These are phyloP conservation scores for Suhomyces canberraensis DNA, from an alignment of 805 yeast genomes.

Conservation along the genomic window DNA sequence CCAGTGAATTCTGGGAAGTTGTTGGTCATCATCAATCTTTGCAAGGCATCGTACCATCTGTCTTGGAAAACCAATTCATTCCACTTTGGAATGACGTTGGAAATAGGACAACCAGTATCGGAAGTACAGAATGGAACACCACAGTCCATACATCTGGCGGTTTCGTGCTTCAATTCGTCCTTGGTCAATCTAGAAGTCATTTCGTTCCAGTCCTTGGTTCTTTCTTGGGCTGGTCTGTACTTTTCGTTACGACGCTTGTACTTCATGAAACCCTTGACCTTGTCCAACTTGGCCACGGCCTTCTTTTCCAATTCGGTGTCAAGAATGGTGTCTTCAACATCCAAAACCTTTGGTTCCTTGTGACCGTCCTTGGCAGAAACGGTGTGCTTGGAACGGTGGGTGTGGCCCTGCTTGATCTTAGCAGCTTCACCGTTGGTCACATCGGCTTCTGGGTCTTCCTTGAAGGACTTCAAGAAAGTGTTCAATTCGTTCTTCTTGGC, in stretches of 20 bases:
- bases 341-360: slow-evolving; percentile 80
- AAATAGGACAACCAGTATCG: slow-evolving; percentile 97
- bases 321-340: slow-evolving; percentile 82
- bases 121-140: slow-evolving; percentile 99
- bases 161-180: slow-evolving; percentile 84
- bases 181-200: slow-evolving; percentile 75
- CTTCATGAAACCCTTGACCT: slow-evolving; percentile 87
- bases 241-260: slow-evolving; percentile 85
- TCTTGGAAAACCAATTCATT: slow-evolving; percentile 93
- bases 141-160: slow-evolving; percentile 99
- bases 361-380: slow-evolving; percentile 22
- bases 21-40: slow-evolving; percentile 89
- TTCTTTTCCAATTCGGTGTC: slow-evolving; percentile 65
- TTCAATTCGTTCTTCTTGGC: slow-evolving; percentile 65
- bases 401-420: slow-evolving; percentile 51
- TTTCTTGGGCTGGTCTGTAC: slow-evolving; percentile 71
- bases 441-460: slow-evolving; percentile 81
- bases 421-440: slow-evolving; percentile 85
- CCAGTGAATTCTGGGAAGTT: slow-evolving; percentile 99
- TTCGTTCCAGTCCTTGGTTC: slow-evolving; percentile 92
- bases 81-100: slow-evolving; percentile 97
- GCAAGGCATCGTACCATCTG: slow-evolving; percentile 91
- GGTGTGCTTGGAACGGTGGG: slow-evolving; percentile 27
- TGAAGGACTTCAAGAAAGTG: slow-evolving; percentile 63
- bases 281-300: slow-evolving; percentile 65